phyloP scores from a whole-genome alignment of 2,329 filamentous ascomycete species.

The Colletotrichum gigasporum region DNA sequence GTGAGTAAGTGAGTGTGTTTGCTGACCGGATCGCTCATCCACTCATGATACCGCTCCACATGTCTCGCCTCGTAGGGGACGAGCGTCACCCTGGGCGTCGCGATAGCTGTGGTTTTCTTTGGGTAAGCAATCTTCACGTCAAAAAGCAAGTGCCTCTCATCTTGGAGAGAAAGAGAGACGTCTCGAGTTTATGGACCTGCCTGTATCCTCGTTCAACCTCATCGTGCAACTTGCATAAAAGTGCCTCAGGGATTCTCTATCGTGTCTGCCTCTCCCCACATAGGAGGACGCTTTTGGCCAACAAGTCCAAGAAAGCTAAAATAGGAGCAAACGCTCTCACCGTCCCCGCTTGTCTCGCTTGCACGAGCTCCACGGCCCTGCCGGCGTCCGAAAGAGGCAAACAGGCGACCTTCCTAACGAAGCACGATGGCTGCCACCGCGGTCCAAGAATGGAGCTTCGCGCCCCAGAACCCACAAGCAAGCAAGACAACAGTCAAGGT shows the following conservation, averaged over 20 bases:
- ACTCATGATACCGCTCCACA: slow-evolving; percentile 84
- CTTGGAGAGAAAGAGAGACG: too few relatives aligned
- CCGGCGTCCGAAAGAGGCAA: slow-evolving; percentile 15
- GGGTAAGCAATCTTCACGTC: not conserved
- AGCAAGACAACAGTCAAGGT: slow-evolving; percentile 11
- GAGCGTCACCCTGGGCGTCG: slow-evolving; percentile 73
- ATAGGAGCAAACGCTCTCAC: not conserved
- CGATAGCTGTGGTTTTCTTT: slow-evolving; percentile 66
- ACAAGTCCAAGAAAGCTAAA: slow-evolving; percentile 12
- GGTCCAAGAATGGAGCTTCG: not conserved
- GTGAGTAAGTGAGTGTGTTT: not conserved
- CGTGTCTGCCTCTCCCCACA: too few relatives aligned
- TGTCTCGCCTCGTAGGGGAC: slow-evolving; percentile 87
- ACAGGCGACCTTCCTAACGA: not conserved
- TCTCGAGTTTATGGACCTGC: too few relatives aligned
- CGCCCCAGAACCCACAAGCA: not conserved
- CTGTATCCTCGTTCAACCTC: slow-evolving; percentile 55
- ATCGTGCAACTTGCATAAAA: slow-evolving; percentile 41
- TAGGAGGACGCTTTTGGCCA: too few relatives aligned
- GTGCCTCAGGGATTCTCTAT: not conserved
- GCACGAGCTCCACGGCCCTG: slow-evolving; percentile 17
- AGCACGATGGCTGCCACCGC: not conserved
- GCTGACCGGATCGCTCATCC: slow-evolving; percentile 85
- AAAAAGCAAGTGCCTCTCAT: not conserved
- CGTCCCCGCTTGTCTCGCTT: not conserved